phyloP scores from a whole-genome alignment of 805 yeast species.

The Starmera quercuum region DNA sequence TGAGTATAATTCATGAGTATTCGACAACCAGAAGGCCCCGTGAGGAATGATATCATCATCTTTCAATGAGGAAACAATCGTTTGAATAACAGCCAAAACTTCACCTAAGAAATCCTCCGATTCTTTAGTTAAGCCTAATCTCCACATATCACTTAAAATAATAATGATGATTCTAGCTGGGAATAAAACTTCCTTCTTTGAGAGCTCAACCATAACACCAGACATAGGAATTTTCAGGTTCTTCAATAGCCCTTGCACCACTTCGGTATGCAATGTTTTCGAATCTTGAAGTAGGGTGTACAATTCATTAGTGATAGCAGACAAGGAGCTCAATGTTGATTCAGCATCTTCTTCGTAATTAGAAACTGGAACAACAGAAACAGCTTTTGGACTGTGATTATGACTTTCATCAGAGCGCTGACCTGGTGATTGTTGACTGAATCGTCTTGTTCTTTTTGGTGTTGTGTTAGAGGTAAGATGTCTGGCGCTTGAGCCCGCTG shows the following conservation, averaged over 20 bases:
- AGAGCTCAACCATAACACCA: conserved; percentile 73
- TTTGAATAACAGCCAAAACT: conserved; percentile 80
- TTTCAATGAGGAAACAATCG: conserved; percentile 66
- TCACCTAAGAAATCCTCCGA: conserved; percentile 87
- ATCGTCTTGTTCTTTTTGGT: conserved; percentile 25
- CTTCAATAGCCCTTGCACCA: conserved; percentile 77
- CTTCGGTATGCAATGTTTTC: conserved; percentile 67
- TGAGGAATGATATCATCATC: conserved; percentile 85
- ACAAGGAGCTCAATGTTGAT: conserved; percentile 37
- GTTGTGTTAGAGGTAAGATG: conserved; percentile 19
- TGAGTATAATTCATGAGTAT: conserved; percentile 90
- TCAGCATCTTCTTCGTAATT: conserved; percentile 40
- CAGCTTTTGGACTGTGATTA: conserved; percentile 39
- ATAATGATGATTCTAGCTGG: conserved; percentile 94
- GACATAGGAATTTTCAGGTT: conserved; percentile 83
- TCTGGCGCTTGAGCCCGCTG: conserved; percentile 24
- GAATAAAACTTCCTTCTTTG: conserved; percentile 86
- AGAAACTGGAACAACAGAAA: conserved; percentile 53
- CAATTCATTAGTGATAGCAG: conserved; percentile 69
- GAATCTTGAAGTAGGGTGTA: conserved; percentile 67
- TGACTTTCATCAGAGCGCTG: conserved; percentile 27
- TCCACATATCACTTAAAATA: conserved; percentile 95
- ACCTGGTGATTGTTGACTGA: conserved; percentile 27
- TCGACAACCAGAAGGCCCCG: conserved; percentile 97
- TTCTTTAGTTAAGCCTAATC: conserved; percentile 87